Evolutionary conservation across 331 rosid genomes (phyloP), one percentile per base, ranked within the genome.

Genomic region (Malus hybrid): DNA sequence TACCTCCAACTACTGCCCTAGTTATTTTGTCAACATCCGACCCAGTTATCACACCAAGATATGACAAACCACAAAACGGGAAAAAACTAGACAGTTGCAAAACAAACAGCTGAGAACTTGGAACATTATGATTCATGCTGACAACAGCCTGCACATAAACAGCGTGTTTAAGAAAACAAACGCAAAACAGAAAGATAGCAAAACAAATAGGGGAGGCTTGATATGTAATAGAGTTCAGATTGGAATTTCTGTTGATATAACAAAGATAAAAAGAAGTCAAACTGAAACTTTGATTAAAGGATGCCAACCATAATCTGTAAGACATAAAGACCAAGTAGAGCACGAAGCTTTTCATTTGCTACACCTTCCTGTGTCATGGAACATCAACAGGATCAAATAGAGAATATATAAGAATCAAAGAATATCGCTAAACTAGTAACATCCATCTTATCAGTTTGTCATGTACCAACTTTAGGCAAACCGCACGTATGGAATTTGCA

Each of bases 31-130:
- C 90, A 28, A 86, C 84, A 70, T 86, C 88, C 10, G 82, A 82
- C 75, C 89, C 86, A 20, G 90, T 86, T 65, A 92, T 44, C 34
- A 94, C 85, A 82, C 84, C 87, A 75, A 86, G 82, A 86, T 90
- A 92, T 53, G 97, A 86, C 85, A 94, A 84, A 73, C 89, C 93
- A 84, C 99, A 90, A 80, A 72, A 83, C 18, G 91, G 87, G 57
- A 88, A 80, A 80, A 90, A 84, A 74, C 56, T 84, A 28, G 93
- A 94, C 30, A 94, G 73, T 57, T 72, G 88, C 67, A 78, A 75
- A 14, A 86, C 80, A 58, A 83, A 82, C 30, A 84, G 78, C 75
- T 75, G 84, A 63, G 89, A 84, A 69, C 74, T 72, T 57, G 83
- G 71, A 78, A 71, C 77, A 75, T 88, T 71, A 61, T 81, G 76